phyloP scores from a whole-genome alignment of 345 rosid species.

The Draba incana region DNA sequence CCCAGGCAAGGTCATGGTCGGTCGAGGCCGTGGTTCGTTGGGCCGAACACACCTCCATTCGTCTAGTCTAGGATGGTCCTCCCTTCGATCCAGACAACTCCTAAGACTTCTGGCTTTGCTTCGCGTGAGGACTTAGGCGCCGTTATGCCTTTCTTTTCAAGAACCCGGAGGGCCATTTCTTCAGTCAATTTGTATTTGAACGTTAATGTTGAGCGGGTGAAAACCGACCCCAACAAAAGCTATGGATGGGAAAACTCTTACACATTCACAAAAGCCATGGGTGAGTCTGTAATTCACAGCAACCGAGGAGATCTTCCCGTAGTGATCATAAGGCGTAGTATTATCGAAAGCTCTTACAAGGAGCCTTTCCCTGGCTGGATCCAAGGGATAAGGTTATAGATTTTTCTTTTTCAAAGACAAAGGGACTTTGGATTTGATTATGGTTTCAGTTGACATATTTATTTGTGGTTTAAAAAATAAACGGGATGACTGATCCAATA shows the following conservation, averaged over 20 bases:
- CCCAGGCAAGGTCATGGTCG: too few relatives aligned
- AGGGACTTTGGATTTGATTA: background rate
- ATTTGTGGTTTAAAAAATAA: background rate
- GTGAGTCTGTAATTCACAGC: slow-evolving; percentile 60
- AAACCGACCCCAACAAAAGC: too few relatives aligned
- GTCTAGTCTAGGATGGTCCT: too few relatives aligned
- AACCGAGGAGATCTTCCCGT: slow-evolving; percentile 53
- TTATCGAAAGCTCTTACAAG: slow-evolving; percentile 70
- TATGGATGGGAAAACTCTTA: slow-evolving; percentile 89
- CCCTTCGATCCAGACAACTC: too few relatives aligned
- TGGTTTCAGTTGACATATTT: background rate
- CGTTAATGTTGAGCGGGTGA: too few relatives aligned
- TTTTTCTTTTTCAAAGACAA: slow-evolving; percentile 3
- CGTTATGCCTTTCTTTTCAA: too few relatives aligned
- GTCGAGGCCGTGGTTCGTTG: too few relatives aligned
- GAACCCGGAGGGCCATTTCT: too few relatives aligned
- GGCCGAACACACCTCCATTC: too few relatives aligned
- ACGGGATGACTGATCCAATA: slow-evolving; percentile 48
- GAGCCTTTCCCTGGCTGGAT: slow-evolving; percentile 97
- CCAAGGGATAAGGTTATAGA: slow-evolving; percentile 57
- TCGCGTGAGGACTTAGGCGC: too few relatives aligned
- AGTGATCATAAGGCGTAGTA: slow-evolving; percentile 68
- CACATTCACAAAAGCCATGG: slow-evolving; percentile 93
- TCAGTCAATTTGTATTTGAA: too few relatives aligned
- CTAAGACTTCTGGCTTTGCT: too few relatives aligned